A percentile compares a stretch with the other conserved stretches of the same genome.
phyloP scores from a whole-genome alignment of 148 eudicot species.

The Chenopodium berlandieri region DNA sequence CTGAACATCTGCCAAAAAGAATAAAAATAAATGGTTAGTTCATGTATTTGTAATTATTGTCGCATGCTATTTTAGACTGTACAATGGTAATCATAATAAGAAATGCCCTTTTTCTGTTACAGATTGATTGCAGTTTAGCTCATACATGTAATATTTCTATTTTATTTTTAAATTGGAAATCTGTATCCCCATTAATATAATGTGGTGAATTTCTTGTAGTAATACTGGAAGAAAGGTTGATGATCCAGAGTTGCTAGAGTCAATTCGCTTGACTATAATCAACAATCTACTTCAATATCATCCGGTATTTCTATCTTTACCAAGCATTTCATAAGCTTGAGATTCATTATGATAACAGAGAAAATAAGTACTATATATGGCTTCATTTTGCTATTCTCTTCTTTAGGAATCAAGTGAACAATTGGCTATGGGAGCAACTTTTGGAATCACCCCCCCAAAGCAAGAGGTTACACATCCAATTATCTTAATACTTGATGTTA shows the following conservation, averaged over 20 bases:
- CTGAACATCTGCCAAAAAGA: background rate
- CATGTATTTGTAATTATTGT: background rate
- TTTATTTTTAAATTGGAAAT: background rate
- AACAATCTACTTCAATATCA: constrained; percentile 88
- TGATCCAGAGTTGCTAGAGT: constrained; percentile 87
- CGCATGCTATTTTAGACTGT: background rate
- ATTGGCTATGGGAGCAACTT: constrained; percentile 91
- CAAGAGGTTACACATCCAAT: constrained; percentile 41
- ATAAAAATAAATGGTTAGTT: background rate
- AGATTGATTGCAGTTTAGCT: background rate
- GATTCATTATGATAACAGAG: background rate
- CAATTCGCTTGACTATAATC: constrained; percentile 92
- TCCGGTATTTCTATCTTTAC: constrained; percentile 49
- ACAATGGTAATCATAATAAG: background rate
- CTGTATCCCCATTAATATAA: background rate
- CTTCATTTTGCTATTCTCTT: constrained; percentile 23
- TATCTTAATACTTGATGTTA: background rate
- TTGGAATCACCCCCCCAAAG: constrained; percentile 63
- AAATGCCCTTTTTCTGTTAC: background rate
- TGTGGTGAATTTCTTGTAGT: constrained; percentile 40
- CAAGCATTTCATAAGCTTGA: background rate
- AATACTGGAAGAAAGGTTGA: constrained; percentile 87
- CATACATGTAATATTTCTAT: background rate
- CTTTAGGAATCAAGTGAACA: constrained; percentile 82
- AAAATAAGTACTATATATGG: background rate